Percentiles rank a stretch among this genome's conserved stretches.
Evolutionary conservation across 305 asterid species (phyloP).

Genomic region (Fraxinus velutina): DNA sequence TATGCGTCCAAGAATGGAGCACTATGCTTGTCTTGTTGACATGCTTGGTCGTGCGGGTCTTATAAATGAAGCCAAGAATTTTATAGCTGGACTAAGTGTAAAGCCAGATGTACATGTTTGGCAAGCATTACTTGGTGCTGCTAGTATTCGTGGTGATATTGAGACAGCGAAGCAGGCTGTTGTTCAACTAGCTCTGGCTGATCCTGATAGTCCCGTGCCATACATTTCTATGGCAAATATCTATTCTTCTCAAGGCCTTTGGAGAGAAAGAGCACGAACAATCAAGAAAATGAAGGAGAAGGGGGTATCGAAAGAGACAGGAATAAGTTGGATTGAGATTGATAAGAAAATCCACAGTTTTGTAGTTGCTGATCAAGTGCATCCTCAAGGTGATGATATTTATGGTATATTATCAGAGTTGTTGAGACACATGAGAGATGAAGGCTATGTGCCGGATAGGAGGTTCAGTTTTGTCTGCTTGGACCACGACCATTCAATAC

Average conservation of each 20-base stretch:
- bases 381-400: slow-evolving; percentile 42
- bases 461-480: slow-evolving; percentile 8
- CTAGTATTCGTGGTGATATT: slow-evolving; percentile 50
- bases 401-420: slow-evolving; percentile 33
- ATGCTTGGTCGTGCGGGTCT: slow-evolving; percentile 86
- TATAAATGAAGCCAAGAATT: slow-evolving; percentile 58
- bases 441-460: slow-evolving; percentile 35
- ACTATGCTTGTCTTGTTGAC: slow-evolving; percentile 74
- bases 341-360: slow-evolving; percentile 57
- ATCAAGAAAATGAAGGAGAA: slow-evolving; percentile 67
- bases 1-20: slow-evolving; percentile 73
- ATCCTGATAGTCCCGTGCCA: slow-evolving; percentile 56
- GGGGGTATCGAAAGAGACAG: slow-evolving; percentile 57
- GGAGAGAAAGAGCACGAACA: slow-evolving; percentile 69
- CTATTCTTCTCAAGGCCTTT: slow-evolving; percentile 56
- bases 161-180: slow-evolving; percentile 71
- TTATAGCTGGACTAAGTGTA: slow-evolving; percentile 50
- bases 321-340: slow-evolving; percentile 75
- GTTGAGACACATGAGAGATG: slow-evolving; percentile 63
- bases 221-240: slow-evolving; percentile 72
- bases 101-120: slow-evolving; percentile 59
- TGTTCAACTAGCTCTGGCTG: slow-evolving; percentile 42
- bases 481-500: slow-evolving; percentile 10
- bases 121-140: slow-evolving; percentile 86
- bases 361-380: slow-evolving; percentile 69